Percentiles rank a stretch among this genome's conserved stretches.
Conservation (phyloP, 805 yeast genomes). For the Ogataea pini region DNA sequence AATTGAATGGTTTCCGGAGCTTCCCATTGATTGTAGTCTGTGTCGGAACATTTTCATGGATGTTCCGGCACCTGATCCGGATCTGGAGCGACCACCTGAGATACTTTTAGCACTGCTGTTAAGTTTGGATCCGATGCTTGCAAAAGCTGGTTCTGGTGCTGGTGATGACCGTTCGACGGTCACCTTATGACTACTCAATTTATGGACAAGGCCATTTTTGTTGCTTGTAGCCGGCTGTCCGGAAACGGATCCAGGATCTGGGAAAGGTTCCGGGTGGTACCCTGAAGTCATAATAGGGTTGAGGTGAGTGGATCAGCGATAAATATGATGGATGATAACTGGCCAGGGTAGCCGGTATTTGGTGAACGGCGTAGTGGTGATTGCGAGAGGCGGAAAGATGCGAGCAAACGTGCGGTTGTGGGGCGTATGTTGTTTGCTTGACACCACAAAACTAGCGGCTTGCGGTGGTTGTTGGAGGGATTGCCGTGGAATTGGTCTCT, state of each 20-base stretch:
- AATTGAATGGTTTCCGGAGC: slow-evolving; percentile 1
- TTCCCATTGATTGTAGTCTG: slow-evolving; percentile 19
- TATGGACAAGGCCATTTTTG: not conserved
- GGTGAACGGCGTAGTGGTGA: not conserved
- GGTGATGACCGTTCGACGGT: slow-evolving; percentile 4
- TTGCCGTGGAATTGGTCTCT: not conserved
- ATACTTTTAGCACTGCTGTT: not conserved
- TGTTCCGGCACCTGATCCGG: slow-evolving; percentile 22
- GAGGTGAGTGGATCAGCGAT: not conserved
- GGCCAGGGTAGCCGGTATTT: not conserved
- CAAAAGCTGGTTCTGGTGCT: slow-evolving; percentile 3
- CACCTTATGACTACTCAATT: not conserved
- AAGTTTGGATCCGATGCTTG: not conserved
- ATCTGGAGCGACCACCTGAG: not conserved
- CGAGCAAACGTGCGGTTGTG: not conserved
- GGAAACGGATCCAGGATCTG: slow-evolving; percentile 5
- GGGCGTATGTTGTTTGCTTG: not conserved
- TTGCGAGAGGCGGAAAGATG: not conserved
- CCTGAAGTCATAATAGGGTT: slow-evolving; percentile 4
- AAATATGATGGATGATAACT: not conserved
- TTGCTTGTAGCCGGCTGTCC: not conserved
- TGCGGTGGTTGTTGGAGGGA: not conserved
- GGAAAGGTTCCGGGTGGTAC: slow-evolving; percentile 8
- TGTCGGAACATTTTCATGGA: slow-evolving; percentile 24
- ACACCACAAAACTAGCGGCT: not conserved